These are phyloP conservation scores for Fusarium succisae DNA, from an alignment of 2,329 filamentous ascomycete species.

Conservation along the genomic window DNA sequence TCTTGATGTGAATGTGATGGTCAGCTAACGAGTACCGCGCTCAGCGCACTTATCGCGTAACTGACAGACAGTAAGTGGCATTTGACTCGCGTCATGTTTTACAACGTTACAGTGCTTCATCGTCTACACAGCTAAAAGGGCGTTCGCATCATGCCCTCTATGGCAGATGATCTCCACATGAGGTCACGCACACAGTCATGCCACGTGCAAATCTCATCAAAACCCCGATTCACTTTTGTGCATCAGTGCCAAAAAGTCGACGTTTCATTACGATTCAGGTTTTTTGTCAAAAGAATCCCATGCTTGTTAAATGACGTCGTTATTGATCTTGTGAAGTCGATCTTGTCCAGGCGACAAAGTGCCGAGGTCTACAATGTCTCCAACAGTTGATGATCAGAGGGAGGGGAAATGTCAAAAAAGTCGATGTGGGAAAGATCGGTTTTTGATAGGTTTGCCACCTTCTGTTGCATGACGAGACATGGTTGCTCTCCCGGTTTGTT, in stretches of 20 bases:
- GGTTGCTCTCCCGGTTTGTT: conserved; percentile 5
- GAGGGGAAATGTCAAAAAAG: background rate
- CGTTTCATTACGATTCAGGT: conserved; percentile 12
- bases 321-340: conserved; percentile 2
- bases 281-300: background rate
- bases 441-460: conserved; percentile 3
- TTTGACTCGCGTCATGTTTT: background rate
- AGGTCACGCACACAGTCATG: conserved; percentile 34
- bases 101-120: conserved; percentile 17
- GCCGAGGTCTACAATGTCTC: background rate
- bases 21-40: background rate
- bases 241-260: background rate
- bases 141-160: conserved; percentile 29
- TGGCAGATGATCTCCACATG: conserved; percentile 41
- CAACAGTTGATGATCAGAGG: background rate
- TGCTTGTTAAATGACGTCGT: conserved; percentile 17
- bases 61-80: background rate
- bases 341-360: background rate
- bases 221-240: conserved; percentile 3
- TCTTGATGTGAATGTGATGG: background rate
- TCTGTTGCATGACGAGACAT: background rate
- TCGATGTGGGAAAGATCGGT: background rate
- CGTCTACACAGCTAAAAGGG: background rate
- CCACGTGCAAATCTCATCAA: conserved; percentile 19
- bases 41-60: background rate